A percentile compares a stretch with the other conserved stretches of the same genome.
These are phyloP conservation scores for Venturia oleaginea DNA, from an alignment of 2,329 filamentous ascomycete species.

Conservation along the genomic window DNA sequence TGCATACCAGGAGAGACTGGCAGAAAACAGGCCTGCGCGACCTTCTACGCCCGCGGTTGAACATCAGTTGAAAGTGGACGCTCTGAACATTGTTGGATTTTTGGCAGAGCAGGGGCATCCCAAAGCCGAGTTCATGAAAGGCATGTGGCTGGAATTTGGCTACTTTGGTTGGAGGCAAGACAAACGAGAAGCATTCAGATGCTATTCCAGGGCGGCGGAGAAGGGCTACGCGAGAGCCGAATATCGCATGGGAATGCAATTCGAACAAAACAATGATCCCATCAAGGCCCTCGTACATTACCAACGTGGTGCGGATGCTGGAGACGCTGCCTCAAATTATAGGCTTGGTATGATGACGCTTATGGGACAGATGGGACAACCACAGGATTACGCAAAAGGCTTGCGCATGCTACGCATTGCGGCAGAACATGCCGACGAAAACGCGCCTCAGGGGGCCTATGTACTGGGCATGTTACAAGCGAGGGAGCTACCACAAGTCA, in stretches of 20 bases:
- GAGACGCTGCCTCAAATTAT: constrained; percentile 81
- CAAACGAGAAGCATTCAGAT: constrained; percentile 86
- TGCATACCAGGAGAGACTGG: constrained; percentile 64
- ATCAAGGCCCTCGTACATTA: constrained; percentile 89
- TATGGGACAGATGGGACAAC: constrained; percentile 84
- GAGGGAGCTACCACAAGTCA: constrained; percentile 83
- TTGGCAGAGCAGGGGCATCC: constrained; percentile 86
- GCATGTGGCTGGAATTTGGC: constrained; percentile 97
- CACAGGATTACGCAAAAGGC: constrained; percentile 68
- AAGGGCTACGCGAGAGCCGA: constrained; percentile 81
- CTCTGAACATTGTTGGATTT: constrained; percentile 85
- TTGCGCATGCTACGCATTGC: constrained; percentile 75
- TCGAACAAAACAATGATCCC: constrained; percentile 88
- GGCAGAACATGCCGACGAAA: constrained; percentile 84
- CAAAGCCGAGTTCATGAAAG: constrained; percentile 85
- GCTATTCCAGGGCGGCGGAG: constrained; percentile 77
- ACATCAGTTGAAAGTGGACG: constrained; percentile 78
- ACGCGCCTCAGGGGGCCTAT: constrained; percentile 92
- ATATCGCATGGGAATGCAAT: constrained; percentile 97
- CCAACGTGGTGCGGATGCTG: constrained; percentile 64
- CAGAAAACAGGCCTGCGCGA: constrained; percentile 49
- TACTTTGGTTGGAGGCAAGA: constrained; percentile 86
- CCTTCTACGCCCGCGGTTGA: constrained; percentile 77
- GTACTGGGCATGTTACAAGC: constrained; percentile 91
- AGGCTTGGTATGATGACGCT: constrained; percentile 96